Base-by-base conservation (phyloP, 306 rosid genomes). In the Trifolium fragiferum region DNA sequence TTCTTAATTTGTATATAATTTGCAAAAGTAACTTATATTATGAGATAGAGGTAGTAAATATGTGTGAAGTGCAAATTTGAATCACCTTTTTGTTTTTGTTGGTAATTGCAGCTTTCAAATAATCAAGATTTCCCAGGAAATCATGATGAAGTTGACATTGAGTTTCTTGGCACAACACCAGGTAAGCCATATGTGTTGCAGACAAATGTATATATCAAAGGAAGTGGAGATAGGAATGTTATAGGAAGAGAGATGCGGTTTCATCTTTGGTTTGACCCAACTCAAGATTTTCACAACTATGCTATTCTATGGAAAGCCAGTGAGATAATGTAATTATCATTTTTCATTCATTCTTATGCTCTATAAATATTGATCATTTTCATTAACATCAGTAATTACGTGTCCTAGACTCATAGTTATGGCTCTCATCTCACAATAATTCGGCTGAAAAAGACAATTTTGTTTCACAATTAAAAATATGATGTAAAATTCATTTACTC, bases 241-340 rank as follows among this genome's bases (percentile, higher is more conserved):
- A 70, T 94, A 10, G 99, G 99, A 37, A 88, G 97, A 79, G 99
- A 94, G 85, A 68, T 83, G 85, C 82, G 9, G 78, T 87, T 94
- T 78, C 96, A 94, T 70, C 96, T 94, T 73, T 94, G 99, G 99
- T 94, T 94, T 57, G 97, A 94, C 70, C 99, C 98, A 23, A 89
- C 99, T 18, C 87, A 92, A 74, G 89, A 90, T 68, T 94, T 86
- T 79, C 99, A 94, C 83, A 75, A 87, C 83, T 94, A 94, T 55
- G 99, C 90, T 70, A 65, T 94, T 58, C 79, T 89, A 1, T 94
- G 97, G 95, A 89, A 82, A 80, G 89, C 92, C 60, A 81, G 15
- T 63, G 99, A 94, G 85, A 89, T 92, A 82, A 90, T 92, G 99
- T 94, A 81, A 88, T 33, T 60, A 14, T 7, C 14, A 3, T 15